Evolutionary conservation across 306 rosid genomes (phyloP).

Genomic region (Herpetospermum pedunculosum): DNA sequence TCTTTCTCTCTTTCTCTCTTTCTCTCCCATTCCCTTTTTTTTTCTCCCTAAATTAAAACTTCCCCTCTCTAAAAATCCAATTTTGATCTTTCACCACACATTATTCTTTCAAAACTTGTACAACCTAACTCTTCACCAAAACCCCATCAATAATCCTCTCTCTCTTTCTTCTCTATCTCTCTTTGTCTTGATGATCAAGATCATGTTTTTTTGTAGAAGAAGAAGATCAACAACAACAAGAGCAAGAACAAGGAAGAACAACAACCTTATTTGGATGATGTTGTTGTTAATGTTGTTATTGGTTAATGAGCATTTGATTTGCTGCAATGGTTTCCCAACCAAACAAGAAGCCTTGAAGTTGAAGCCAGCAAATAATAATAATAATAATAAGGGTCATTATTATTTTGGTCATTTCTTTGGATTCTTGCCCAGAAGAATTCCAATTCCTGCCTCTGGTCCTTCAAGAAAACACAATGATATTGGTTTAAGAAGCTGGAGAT

Average conservation of each 20-base stretch:
- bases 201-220: conserved; percentile 41
- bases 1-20: conserved; percentile 4
- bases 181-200: neutral
- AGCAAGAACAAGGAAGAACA: conserved; percentile 10
- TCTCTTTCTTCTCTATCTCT: neutral
- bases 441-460: conserved; percentile 73
- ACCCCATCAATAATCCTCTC: neutral
- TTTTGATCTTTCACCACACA: too few relatives aligned
- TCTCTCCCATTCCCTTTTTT: neutral
- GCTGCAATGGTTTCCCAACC: conserved; percentile 36
- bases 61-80: too few relatives aligned
- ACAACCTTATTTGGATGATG: conserved; percentile 21
- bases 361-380: conserved; percentile 21
- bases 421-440: conserved; percentile 69
- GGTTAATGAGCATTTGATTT: conserved; percentile 8
- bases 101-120: too few relatives aligned
- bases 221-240: neutral
- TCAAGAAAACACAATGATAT: conserved; percentile 86
- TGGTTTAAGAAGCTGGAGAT: conserved; percentile 52
- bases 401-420: conserved; percentile 66
- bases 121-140: neutral
- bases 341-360: conserved; percentile 39
- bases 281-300: conserved; percentile 21
- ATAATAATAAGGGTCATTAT: too few relatives aligned
- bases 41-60: too few relatives aligned